phyloP scores from a whole-genome alignment of 805 yeast genomes.

The Kuraishia piskuri region DNA sequence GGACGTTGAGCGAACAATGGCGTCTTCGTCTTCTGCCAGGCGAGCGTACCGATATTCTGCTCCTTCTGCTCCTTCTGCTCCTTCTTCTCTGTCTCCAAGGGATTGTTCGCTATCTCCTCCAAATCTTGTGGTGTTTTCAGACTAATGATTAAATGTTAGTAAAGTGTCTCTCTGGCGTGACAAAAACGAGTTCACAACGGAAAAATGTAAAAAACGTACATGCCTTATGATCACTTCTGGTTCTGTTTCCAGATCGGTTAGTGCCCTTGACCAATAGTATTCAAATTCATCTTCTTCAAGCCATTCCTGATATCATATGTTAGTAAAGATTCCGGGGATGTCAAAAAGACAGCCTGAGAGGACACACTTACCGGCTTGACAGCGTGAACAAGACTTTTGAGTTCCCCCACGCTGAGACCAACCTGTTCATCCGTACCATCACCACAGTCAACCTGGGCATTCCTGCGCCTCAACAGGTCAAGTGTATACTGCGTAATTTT shows the following conservation, averaged over 20 bases:
- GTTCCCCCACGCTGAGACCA: constrained; percentile 53
- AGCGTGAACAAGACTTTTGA: constrained; percentile 59
- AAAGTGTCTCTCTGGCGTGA: not conserved
- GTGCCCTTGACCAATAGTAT: constrained; percentile 63
- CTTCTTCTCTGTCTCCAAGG: not conserved
- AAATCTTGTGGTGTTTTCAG: not conserved
- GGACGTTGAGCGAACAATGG: constrained; percentile 70
- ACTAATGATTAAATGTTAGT: not conserved
- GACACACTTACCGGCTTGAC: constrained; percentile 24
- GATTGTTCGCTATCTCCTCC: not conserved
- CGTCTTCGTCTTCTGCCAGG: constrained; percentile 24
- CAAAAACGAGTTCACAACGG: too few relatives aligned
- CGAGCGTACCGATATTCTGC: not conserved
- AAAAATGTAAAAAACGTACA: not conserved
- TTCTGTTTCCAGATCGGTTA: constrained; percentile 51
- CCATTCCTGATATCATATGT: constrained; percentile 31
- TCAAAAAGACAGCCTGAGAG: constrained; percentile 43
- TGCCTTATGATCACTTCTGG: constrained; percentile 68
- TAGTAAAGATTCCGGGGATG: constrained; percentile 38
- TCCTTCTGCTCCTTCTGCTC: not conserved
- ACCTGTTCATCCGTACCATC: constrained; percentile 21
- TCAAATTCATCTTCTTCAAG: constrained; percentile 57
- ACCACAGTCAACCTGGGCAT: constrained; percentile 44
- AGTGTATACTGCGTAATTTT: constrained; percentile 61
- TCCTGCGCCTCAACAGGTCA: constrained; percentile 54